These are phyloP conservation scores for Goniomonas avonlea DNA, from an alignment of 78 protist species.

Conservation along the genomic window DNA sequence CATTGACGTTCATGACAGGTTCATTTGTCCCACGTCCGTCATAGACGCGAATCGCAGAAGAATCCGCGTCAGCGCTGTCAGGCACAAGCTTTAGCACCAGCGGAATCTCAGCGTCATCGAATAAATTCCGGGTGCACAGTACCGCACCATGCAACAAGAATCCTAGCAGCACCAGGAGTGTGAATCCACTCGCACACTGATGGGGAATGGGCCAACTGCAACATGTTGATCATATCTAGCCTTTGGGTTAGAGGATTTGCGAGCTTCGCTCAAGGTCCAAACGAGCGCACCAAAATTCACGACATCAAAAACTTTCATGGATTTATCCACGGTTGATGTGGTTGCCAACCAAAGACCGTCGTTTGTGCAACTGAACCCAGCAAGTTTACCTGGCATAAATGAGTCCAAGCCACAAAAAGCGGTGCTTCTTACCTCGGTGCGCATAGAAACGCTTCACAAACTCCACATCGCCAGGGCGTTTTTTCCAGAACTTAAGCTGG, in stretches of 20 bases:
- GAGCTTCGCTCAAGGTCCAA: too few relatives aligned
- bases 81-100: too few relatives aligned
- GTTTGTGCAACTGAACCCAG: background rate
- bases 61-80: too few relatives aligned
- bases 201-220: conserved; percentile 53
- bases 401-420: background rate
- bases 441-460: conserved; percentile 81
- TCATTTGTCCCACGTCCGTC: background rate
- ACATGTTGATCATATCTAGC: conserved; percentile 72
- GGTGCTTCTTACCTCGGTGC: conserved; percentile 65
- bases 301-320: conserved; percentile 74
- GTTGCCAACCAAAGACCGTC: background rate
- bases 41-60: too few relatives aligned
- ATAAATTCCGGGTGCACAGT: too few relatives aligned
- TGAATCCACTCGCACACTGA: background rate
- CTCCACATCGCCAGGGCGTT: conserved; percentile 63
- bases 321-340: conserved; percentile 58
- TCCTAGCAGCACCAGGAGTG: background rate
- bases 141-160: too few relatives aligned
- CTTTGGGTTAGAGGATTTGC: too few relatives aligned
- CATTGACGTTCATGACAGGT: background rate
- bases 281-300: conserved; percentile 59
- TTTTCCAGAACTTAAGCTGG: conserved; percentile 88
- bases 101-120: too few relatives aligned
- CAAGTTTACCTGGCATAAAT: background rate